Evolutionary conservation across 768 basidiomycete genomes (phyloP), one percentile per base, ranked within the genome.

Genomic region (Coprinopsis marcescibilis): DNA sequence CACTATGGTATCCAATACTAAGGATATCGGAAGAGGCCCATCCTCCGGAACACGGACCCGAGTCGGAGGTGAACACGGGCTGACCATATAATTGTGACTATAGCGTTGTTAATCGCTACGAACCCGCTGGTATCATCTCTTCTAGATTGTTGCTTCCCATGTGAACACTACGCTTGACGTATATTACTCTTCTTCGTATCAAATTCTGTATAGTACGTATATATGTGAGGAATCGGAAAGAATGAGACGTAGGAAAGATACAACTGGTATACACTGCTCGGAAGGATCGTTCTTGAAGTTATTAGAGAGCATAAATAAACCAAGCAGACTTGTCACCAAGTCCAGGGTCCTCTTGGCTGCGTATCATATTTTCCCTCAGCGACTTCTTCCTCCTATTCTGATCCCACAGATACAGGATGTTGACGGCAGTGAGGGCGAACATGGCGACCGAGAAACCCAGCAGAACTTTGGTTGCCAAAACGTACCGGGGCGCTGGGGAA

Each of bases 281-380:
- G 8, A 40, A 11, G 8, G 19, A 40, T 27, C 43, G 21, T 20
- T 34, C 43, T n/a, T 43, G 25, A 19, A 15, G 19, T 38, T 21
- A 45, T 58, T 56, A 77, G 19, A 78, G 53, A 15, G 59, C 73
- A 55, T 79, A 79, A 11, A 67, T 56, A 53, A 78, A 80, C 76
- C 78, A 79, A 3, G 76, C 76, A 32, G 73, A 75, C 33, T 56
- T 60, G 53, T 78, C 76, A 3, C 78, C 78, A 35, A 78, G 57
- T 0, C 64, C 66, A 5, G 59, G 54, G 14, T 58, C 54, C 52
- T 79, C 77, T 14, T 71, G 61, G 7, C 55, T 57, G 30, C 56
- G 61, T 5, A 51, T 38, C 33, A 58, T 60, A 14, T 34, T 61
- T 20, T 47, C 55, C 44, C 76, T 65, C 34, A 59, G 63, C 42